Base-by-base conservation (phyloP, 345 rosid species). In the Pistacia atlantica region DNA sequence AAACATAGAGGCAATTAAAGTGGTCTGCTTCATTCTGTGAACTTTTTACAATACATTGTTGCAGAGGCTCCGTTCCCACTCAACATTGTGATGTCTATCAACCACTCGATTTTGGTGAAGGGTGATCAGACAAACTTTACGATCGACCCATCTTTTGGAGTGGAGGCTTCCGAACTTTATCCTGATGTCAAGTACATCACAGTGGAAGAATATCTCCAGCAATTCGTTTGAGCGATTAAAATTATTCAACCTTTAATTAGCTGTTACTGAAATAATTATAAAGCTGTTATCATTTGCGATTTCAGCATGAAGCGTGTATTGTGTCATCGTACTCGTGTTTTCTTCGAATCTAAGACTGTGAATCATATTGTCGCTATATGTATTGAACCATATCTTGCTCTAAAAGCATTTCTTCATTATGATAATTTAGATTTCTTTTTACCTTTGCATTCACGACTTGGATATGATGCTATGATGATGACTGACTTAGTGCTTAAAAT, bases 131-230 rank as follows among this genome's bases (percentile, higher is more conserved):
- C 96, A 69, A 86, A 86, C 81, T 89, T 92, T 7, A 78, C 81
- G 80, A 87, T 92, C 33, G 92, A 92, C 37, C 83, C 91, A 65
- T 90, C 93, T 0, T 89, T 89, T 12, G 96, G 94, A 11, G 77
- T 82, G 13, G 97, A 94, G 80, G 97, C 98, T 51, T 89, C 97
- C 51, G 86, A 88, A 90, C 88, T 92, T 48, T 92, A 89, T 83
- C 97, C 94, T 25, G 91, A 92, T 71, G 89, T 94, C 70, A 86
- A 90, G 55, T 87, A 90, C 84, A 87, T 92, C 11, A 90, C 83
- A 1, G 87, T 89, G 68, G 97, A 92, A 9, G 97, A 94, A 45
- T 82, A 71, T 75, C 97, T 94, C 7, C 77, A 75, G 38, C 78
- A 63, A 14, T 91, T 92, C 33, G 90, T 67, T 69, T 94, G 83